Base-by-base conservation (phyloP, 1,284 basidiomycete genomes). In the Heterobasidion parviporum region DNA sequence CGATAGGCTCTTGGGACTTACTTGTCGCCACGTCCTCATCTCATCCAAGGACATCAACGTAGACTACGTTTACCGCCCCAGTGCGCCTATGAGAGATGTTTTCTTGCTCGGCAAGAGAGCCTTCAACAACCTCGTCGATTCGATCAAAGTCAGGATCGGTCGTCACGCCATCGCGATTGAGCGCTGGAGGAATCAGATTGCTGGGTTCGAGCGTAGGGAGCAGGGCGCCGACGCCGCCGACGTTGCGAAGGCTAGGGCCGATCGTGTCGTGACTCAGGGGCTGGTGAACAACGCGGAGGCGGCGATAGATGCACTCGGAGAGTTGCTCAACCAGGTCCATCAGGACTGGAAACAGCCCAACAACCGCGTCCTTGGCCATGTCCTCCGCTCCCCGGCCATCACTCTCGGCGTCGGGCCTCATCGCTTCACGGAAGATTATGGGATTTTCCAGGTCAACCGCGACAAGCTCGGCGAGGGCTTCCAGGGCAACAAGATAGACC, bases 1-100 rank as follows among this genome's bases (percentile, higher is more conserved):
- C 38, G 38, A 41, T 41, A 41, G 38, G 38, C 68, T 73, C 56
- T 72, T 71, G 56, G 71, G 52, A 54, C 60, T 72, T 63, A 69
- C 72, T 36, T 65, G 66, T 55, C 68, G 68, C 53, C 67, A 75
- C 58, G 62, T 64, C 16, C 59, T 74, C 18, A 70, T 72, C 63
- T 47, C 55, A 10, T 33, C 44, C 45, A 50, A 60, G 43, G 59
- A 63, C 44, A 63, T 47, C 55, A 70, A 72, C 56, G 49, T 54
- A 12, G 46, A 38, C 8, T 73, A 71, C 58, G 47, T 3, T 55
- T 70, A 71, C 64, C 33, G 38, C 57, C 18, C 64, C 68, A 65
- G 62, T 50, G 60, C 20, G 32, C 70, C 67, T 10, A 72, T 67
- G 70, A 68, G 64, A 61, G 44, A 74, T 50, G 74, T 76, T 54